These are phyloP conservation scores for Nothophoma quercina DNA, from an alignment of 2,329 filamentous ascomycete genomes.

Conservation along the genomic window DNA sequence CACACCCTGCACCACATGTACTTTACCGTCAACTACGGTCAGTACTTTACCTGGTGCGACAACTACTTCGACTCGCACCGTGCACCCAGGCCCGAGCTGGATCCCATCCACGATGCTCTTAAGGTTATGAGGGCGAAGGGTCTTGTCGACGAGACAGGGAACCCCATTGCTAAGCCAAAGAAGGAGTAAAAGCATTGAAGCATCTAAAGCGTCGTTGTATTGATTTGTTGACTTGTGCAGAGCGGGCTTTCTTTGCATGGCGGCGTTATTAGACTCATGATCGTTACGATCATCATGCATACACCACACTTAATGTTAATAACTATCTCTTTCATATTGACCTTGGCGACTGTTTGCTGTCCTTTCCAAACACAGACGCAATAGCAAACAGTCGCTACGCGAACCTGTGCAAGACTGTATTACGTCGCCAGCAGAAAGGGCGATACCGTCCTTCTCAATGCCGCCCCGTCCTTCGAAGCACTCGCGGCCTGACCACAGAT, in stretches of 20 bases:
- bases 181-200: slow-evolving; percentile 11
- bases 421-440: no score
- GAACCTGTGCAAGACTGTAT: no score
- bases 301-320: slow-evolving; percentile 15
- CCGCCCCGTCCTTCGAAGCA: no score
- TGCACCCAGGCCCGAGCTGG: slow-evolving; percentile 54
- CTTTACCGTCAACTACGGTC: slow-evolving; percentile 60
- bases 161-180: slow-evolving; percentile 42
- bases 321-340: background rate
- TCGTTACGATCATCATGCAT: slow-evolving; percentile 9
- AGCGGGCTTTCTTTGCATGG: slow-evolving; percentile 14
- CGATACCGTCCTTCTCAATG: no score
- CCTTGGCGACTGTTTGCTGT: no score
- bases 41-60: slow-evolving; percentile 60
- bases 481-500: no score
- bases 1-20: slow-evolving; percentile 61
- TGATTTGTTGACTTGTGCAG: background rate
- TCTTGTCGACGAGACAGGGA: slow-evolving; percentile 54
- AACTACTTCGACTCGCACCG: slow-evolving; percentile 56
- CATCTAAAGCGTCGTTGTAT: background rate
- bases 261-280: slow-evolving; percentile 13
- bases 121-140: slow-evolving; percentile 57
- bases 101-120: slow-evolving; percentile 56
- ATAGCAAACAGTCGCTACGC: no score
- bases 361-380: no score